Percentiles rank a stretch among this genome's conserved stretches.
Evolutionary conservation across 495 filamentous ascomycete species (phyloP).

Genomic region (Xylaria grammica): DNA sequence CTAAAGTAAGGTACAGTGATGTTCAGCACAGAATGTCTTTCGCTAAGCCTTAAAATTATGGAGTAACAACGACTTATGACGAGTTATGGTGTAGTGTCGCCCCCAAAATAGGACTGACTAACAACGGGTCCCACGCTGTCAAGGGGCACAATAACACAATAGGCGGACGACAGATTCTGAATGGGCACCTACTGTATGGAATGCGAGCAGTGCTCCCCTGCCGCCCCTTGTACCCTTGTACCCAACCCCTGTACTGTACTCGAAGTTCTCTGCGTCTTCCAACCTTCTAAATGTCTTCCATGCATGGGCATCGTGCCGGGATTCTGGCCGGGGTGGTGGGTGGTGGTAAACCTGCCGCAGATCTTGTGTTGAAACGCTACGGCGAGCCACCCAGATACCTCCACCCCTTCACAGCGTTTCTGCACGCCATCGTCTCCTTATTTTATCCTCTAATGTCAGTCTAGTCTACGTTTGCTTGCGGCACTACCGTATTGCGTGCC

Average conservation of each 20-base stretch:
- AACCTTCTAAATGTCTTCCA: too few species aligned
- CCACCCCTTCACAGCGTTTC: background rate
- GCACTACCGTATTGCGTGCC: slow-evolving; percentile 21
- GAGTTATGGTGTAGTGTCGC: slow-evolving; percentile 1
- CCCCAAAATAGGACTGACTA: slow-evolving; percentile 29
- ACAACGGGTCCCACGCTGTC: slow-evolving; percentile 18
- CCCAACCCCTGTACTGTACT: background rate
- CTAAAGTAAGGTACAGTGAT: slow-evolving; percentile 26
- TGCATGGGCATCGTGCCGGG: background rate
- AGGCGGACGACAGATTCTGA: background rate
- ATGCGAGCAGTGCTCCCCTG: too few species aligned
- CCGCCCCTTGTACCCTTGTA: too few species aligned
- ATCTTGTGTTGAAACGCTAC: background rate
- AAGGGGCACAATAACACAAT: slow-evolving; percentile 9
- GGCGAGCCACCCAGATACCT: too few species aligned
- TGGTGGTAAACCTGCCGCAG: background rate
- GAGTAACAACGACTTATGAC: background rate
- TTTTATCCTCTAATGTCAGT: slow-evolving; percentile 1
- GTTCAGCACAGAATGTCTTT: slow-evolving; percentile 15
- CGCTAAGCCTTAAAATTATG: slow-evolving; percentile 26
- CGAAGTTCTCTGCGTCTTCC: slow-evolving; percentile 15
- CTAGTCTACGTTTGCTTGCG: slow-evolving; percentile 16
- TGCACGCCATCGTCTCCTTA: background rate
- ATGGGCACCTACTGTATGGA: background rate
- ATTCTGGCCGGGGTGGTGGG: too few species aligned